Conservation (phyloP, 129 eudicot genomes). For the Flaveria brownii region DNA sequence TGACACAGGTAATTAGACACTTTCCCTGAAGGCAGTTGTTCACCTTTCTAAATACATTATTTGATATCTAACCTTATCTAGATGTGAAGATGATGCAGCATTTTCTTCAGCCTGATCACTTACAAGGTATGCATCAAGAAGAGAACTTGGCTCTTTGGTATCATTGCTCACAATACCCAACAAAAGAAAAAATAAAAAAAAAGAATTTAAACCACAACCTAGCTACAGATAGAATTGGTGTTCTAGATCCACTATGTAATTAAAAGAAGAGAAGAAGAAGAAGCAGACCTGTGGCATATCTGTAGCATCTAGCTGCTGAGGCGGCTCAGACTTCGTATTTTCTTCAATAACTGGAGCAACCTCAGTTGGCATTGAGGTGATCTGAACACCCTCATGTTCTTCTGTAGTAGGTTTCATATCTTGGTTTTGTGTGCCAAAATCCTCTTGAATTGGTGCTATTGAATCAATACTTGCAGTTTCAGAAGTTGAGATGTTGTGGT, state of each 20-base stretch:
- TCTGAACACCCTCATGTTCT: conserved; percentile 41
- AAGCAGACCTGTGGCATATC: conserved; percentile 48
- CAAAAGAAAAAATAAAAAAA: conserved; percentile 20
- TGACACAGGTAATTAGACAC: conserved; percentile 22
- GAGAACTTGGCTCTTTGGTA: conserved; percentile 53
- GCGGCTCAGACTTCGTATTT: conserved; percentile 33
- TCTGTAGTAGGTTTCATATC: conserved; percentile 40
- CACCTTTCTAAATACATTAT: neutral
- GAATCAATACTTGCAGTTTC: conserved; percentile 37
- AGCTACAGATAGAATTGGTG: conserved; percentile 27
- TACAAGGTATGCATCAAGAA: conserved; percentile 66
- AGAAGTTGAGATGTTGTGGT: conserved; percentile 35
- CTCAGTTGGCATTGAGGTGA: conserved; percentile 28
- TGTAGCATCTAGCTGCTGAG: conserved; percentile 37
- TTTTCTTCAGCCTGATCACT: conserved; percentile 42
- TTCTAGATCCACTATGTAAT: conserved; percentile 12
- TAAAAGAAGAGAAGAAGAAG: neutral
- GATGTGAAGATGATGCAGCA: conserved; percentile 40
- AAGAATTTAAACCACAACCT: conserved; percentile 6
- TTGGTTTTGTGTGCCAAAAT: conserved; percentile 32
- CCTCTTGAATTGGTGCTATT: conserved; percentile 36
- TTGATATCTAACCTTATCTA: conserved; percentile 43
- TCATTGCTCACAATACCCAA: conserved; percentile 43
- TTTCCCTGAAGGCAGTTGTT: neutral
- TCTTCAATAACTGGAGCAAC: conserved; percentile 40